Evolutionary conservation across 1,139 yeast genomes (phyloP).

Genomic region (Magnusiomyces tetraspermus): DNA sequence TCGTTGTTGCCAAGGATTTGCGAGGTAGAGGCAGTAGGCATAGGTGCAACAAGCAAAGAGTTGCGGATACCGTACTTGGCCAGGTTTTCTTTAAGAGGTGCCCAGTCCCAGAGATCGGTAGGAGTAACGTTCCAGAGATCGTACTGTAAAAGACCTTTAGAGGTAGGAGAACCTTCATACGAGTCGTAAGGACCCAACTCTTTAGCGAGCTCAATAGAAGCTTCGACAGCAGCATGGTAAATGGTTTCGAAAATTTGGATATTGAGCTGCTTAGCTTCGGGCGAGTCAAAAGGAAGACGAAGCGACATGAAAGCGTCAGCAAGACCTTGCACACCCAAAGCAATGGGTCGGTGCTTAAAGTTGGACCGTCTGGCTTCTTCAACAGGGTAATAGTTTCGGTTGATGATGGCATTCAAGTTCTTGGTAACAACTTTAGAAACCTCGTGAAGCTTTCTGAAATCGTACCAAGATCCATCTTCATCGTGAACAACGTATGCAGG

Average conservation of each 20-base stretch:
- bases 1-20: slow-evolving; percentile 84
- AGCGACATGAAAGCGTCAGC: slow-evolving; percentile 77
- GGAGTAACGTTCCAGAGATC: slow-evolving; percentile 78
- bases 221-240: slow-evolving; percentile 77
- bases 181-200: slow-evolving; percentile 58
- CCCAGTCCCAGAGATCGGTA: slow-evolving; percentile 69
- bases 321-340: slow-evolving; percentile 82
- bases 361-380: slow-evolving; percentile 60
- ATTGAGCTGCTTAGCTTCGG: slow-evolving; percentile 60
- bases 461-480: slow-evolving; percentile 46
- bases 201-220: slow-evolving; percentile 65
- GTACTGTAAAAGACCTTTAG: slow-evolving; percentile 66
- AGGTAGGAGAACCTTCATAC: slow-evolving; percentile 73
- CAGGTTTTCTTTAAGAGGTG: slow-evolving; percentile 49
- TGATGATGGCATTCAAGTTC: slow-evolving; percentile 70
- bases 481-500: slow-evolving; percentile 54
- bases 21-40: slow-evolving; percentile 94
- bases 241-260: slow-evolving; percentile 81
- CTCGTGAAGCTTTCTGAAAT: slow-evolving; percentile 60
- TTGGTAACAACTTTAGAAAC: slow-evolving; percentile 66
- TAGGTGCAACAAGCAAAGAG: slow-evolving; percentile 79
- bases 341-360: slow-evolving; percentile 73
- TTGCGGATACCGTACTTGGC: slow-evolving; percentile 62
- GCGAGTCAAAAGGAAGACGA: slow-evolving; percentile 71
- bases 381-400: slow-evolving; percentile 71